phyloP scores from a whole-genome alignment of 192 early-diverging fungal genomes.

The Allomyces javanicus region DNA sequence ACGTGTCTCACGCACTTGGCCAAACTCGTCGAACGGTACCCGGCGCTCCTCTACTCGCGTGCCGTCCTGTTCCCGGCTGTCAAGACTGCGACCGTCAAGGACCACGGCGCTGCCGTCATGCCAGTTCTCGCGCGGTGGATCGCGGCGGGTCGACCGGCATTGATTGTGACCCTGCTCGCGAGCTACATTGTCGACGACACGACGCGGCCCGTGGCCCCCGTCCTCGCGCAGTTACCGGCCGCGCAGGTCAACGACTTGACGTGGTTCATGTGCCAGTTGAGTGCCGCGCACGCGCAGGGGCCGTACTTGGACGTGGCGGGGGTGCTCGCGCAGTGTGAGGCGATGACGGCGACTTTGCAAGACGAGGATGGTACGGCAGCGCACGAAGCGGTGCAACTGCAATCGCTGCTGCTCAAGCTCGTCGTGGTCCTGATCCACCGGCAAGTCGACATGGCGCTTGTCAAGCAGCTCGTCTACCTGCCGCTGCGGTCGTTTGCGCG shows the following conservation, averaged over 20 bases:
- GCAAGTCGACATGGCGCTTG: not conserved
- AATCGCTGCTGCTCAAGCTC: not conserved
- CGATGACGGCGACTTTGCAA: not conserved
- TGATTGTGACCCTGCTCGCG: not conserved
- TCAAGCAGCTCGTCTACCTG: not conserved
- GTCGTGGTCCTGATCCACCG: not conserved
- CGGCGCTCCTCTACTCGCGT: not conserved
- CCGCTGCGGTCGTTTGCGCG: not conserved
- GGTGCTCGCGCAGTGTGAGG: not conserved
- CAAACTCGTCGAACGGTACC: not conserved
- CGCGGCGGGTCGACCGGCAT: not conserved
- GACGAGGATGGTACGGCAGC: not conserved
- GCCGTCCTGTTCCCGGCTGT: not conserved
- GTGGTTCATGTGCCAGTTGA: not conserved
- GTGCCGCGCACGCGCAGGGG: not conserved
- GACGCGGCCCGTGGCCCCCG: not conserved
- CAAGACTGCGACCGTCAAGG: not conserved
- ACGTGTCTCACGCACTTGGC: not conserved
- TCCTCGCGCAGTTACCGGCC: not conserved
- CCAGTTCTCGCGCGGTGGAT: not conserved
- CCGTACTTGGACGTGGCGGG: not conserved
- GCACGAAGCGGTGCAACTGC: not conserved
- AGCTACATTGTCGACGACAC: not conserved
- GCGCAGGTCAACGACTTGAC: not conserved
- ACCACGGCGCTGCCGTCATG: no score